These are phyloP conservation scores for Gynandropsis gynandra DNA, from an alignment of 345 rosid species.

Conservation along the genomic window DNA sequence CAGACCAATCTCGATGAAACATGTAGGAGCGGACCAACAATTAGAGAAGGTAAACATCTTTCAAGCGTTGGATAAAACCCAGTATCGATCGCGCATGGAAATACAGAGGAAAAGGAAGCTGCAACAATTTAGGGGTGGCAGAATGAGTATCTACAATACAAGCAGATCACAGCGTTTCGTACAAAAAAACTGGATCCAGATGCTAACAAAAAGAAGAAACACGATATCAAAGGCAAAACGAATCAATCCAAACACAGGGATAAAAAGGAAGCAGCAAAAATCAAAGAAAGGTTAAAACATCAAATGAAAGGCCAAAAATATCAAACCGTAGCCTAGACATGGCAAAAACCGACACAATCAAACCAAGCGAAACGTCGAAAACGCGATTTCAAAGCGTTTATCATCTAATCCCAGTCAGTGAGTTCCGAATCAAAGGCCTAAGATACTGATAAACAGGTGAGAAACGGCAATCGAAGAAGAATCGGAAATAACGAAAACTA, in stretches of 20 bases:
- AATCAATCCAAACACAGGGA: background rate
- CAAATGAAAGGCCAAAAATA: conserved; percentile 4
- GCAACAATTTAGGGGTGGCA: background rate
- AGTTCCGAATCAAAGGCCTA: background rate
- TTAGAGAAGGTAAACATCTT: too few relatives aligned
- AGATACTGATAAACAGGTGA: background rate
- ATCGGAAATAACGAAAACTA: too few relatives aligned
- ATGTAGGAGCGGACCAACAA: too few relatives aligned
- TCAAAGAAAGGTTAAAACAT: too few relatives aligned
- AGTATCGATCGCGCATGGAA: background rate
- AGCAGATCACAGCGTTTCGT: conserved; percentile 2
- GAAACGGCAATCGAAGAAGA: background rate
- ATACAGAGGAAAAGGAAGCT: background rate
- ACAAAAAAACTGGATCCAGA: too few relatives aligned
- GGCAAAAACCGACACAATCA: background rate
- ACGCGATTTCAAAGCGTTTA: too few relatives aligned
- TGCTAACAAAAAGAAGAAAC: background rate
- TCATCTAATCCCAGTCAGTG: background rate
- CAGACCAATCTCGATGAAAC: too few relatives aligned
- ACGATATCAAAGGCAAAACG: background rate
- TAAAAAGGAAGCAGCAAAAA: background rate
- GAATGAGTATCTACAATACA: background rate
- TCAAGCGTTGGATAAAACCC: too few relatives aligned
- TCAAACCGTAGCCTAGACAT: background rate
- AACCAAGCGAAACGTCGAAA: background rate